A percentile compares a stretch with the other conserved stretches of the same genome.
Evolutionary conservation across 1,284 basidiomycete species (phyloP).

Genomic region (Ustanciosporium gigantosporum): DNA sequence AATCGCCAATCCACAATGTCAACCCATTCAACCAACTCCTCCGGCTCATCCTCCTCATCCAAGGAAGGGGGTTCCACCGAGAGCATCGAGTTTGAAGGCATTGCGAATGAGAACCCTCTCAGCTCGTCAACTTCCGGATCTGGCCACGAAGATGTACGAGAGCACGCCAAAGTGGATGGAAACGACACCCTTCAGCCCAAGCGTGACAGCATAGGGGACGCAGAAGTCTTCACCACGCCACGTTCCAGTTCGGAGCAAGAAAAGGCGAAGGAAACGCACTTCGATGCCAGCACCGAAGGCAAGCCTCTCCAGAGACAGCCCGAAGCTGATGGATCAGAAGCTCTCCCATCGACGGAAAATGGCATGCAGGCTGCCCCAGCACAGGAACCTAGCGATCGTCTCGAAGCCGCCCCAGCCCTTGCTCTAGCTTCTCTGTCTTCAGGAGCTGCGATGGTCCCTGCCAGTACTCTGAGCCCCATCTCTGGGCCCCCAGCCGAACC

Average conservation of each 20-base stretch:
- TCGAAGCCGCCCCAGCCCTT: too few species aligned
- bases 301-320: background rate
- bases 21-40: slow-evolving; percentile 28
- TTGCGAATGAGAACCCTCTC: background rate
- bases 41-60: slow-evolving; percentile 23
- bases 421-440: too few species aligned
- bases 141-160: too few species aligned
- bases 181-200: too few species aligned
- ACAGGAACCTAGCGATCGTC: background rate
- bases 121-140: background rate
- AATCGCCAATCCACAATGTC: slow-evolving; percentile 29
- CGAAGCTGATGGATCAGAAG: background rate
- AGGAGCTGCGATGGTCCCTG: background rate
- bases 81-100: slow-evolving; percentile 26
- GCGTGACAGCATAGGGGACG: background rate
- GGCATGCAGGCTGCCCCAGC: background rate
- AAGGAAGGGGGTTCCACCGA: slow-evolving; percentile 12
- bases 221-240: slow-evolving; percentile 17
- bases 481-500: slow-evolving; percentile 1
- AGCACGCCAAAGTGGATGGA: too few species aligned
- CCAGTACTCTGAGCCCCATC: background rate
- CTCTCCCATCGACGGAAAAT: background rate
- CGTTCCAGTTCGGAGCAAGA: slow-evolving; percentile 20
- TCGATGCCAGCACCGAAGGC: background rate
- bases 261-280: background rate